Evolutionary conservation across 1,284 basidiomycete species (phyloP).

Genomic region (Entoloma clypeatum): DNA sequence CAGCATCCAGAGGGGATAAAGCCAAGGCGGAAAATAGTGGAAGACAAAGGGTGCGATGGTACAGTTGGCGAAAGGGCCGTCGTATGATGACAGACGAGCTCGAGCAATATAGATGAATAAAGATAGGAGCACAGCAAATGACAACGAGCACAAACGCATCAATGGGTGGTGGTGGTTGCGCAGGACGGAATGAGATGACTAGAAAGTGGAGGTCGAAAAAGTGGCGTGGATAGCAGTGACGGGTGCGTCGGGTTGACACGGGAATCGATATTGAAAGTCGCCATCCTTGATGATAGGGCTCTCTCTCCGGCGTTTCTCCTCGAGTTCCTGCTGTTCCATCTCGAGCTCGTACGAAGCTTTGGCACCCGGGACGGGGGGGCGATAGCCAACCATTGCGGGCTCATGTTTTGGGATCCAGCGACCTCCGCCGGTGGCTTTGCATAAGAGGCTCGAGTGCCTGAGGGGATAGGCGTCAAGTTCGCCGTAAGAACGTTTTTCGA

Average conservation of each 20-base stretch:
- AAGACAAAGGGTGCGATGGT: neutral
- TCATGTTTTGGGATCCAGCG: slow-evolving; percentile 66
- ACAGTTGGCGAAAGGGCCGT: neutral
- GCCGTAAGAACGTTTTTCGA: slow-evolving; percentile 45
- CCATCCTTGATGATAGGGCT: slow-evolving; percentile 66
- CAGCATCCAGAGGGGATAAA: neutral
- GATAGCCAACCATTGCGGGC: slow-evolving; percentile 43
- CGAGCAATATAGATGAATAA: slow-evolving; percentile 41
- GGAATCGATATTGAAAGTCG: slow-evolving; percentile 61
- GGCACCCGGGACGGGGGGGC: slow-evolving; percentile 52
- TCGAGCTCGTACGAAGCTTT: slow-evolving; percentile 64
- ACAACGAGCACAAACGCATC: slow-evolving; percentile 15
- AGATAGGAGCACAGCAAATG: slow-evolving; percentile 24
- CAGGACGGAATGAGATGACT: slow-evolving; percentile 16
- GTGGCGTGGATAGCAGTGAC: slow-evolving; percentile 25
- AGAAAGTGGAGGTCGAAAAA: slow-evolving; percentile 54
- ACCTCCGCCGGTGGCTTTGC: slow-evolving; percentile 72
- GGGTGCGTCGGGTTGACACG: slow-evolving; percentile 41
- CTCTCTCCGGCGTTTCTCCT: slow-evolving; percentile 40
- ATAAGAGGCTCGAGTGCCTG: slow-evolving; percentile 56
- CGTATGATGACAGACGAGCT: neutral
- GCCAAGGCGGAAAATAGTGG: neutral
- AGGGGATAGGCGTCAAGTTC: slow-evolving; percentile 70
- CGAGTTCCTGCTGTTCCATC: slow-evolving; percentile 59
- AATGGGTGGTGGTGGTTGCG: neutral